Base-by-base conservation (phyloP, 164 flowering plant genomes). In the Saururus chinensis region DNA sequence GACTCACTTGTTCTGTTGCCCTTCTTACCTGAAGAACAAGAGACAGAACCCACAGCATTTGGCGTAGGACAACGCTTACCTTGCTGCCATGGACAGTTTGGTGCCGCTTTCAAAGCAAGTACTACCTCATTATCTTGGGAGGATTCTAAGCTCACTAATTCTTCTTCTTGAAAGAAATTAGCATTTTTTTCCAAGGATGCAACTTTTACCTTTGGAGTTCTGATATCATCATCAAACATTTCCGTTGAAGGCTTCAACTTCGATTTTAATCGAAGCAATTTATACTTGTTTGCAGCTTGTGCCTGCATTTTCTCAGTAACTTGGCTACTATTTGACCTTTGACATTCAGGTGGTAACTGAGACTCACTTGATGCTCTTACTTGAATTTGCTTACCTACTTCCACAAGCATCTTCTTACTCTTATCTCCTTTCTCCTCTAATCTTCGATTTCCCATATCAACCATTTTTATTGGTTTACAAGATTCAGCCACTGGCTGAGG, bases 81-180 rank as follows among this genome's bases (percentile, higher is more conserved):
- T 64, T 73, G 71, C 53, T 61, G 72, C 86, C 79, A 74, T 7
- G 87, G 84, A 73, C 78, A 76, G 59, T 70, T 62, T 60, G 71
- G 56, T 58, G 75, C 73, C 77, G 85, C 85, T 83, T 76, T 76
- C 60, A 78, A 59, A 59, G 73, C 84, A 57, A 59, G 77, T 67
- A 79, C 88, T 51, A 77, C 57, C 59, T 64, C 59, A 67, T 66
- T 71, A 4, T 69, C 71, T 20, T 35, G 53, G 16, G 13, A 21
- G 59, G 22, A 25, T 23, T 62, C 69, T 45, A 45, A 42, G 60
- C 20, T 51, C 26, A 41, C 17, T 59, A 24, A n/a, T 25, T 66
- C 58, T 53, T 57, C 63, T n/a, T 45, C 45, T 48, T 16, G 61
- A 57, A 61, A 19, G 64, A 60, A 61, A 64, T 37, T 25, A 8